Base-by-base conservation (phyloP, 768 basidiomycete genomes). In the Boletellus ananas region DNA sequence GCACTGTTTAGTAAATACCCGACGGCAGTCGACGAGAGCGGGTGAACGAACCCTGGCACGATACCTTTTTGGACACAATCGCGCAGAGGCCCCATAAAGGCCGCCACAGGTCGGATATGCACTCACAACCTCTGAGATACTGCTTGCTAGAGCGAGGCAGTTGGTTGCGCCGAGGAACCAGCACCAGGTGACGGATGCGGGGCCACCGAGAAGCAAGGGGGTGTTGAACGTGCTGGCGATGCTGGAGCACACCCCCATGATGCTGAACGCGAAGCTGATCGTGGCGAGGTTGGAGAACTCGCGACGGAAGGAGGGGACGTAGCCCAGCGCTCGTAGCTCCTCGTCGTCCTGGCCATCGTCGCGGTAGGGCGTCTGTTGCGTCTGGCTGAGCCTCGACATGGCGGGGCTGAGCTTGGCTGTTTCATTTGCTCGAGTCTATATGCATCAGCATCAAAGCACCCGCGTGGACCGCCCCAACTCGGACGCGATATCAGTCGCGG, bases 21-120 rank as follows among this genome's bases (percentile, higher is more conserved):
- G 18, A 25, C 8, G 14, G 48, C 25, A 14, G 14, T 39, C 7
- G 38, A 47, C 1, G 35, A 52, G 23, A 29, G 20, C 16, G 20
- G 41, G 27, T 7, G 17, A 21, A 59, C 69, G 29, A 59, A 84
- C 86, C 62, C 72, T 79, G 34, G 87, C 80, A 45, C 87, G 80
- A 59, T 86, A 76, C 49, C 66, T 76, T 55, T 72, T 76, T 0
- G 87, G 87, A 6, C 81, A 80, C 9, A 88, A 70, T 60, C 82
- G 80, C n/a, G 86, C 85, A 23, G 87, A 88, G 3, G 87, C 87
- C n/a, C 86, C 87, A 57, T 89, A 89, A 3, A 65, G 43, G 9
- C 57, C 65, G 6, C 63, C 64, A 14, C 64, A 65, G 9, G 64
- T 68, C 35, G 65, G 65, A 55, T 62, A 66, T 3, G 67, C 65